Evolutionary conservation across 2,329 filamentous ascomycete species (phyloP).

Genomic region (Paramyrothecium roridum): DNA sequence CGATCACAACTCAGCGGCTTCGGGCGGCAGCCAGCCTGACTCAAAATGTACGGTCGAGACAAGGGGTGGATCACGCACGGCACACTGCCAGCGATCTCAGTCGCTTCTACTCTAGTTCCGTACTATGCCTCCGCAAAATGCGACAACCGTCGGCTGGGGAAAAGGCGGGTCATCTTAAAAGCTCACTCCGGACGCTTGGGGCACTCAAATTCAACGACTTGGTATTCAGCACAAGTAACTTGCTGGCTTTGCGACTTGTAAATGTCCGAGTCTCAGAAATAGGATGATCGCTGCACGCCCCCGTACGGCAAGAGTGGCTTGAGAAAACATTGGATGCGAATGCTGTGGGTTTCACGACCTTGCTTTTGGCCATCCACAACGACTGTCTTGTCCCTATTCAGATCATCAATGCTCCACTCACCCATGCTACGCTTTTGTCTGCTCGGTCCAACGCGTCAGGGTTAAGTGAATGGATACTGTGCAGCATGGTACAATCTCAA

Average conservation of each 20-base stretch:
- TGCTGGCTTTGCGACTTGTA: neutral
- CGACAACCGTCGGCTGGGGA: neutral
- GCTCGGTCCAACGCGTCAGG: neutral
- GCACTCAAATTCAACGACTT: neutral
- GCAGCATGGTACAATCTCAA: neutral
- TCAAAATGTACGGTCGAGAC: neutral
- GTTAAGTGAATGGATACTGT: neutral
- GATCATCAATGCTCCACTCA: neutral
- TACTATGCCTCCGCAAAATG: neutral
- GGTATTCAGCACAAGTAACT: neutral
- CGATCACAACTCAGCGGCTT: neutral
- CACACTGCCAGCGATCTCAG: neutral
- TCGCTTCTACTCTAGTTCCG: neutral
- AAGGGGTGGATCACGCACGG: neutral
- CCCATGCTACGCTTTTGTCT: neutral
- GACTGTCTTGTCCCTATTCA: neutral
- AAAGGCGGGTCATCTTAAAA: neutral
- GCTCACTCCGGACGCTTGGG: neutral
- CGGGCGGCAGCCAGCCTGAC: neutral
- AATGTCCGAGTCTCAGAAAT: neutral
- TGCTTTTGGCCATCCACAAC: neutral
- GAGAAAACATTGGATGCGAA: neutral
- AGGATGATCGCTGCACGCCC: neutral
- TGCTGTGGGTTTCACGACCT: neutral
- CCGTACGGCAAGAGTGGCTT: neutral